phyloP scores from a whole-genome alignment of 2,329 filamentous ascomycete genomes.

The Talaromyces amestolkiae region DNA sequence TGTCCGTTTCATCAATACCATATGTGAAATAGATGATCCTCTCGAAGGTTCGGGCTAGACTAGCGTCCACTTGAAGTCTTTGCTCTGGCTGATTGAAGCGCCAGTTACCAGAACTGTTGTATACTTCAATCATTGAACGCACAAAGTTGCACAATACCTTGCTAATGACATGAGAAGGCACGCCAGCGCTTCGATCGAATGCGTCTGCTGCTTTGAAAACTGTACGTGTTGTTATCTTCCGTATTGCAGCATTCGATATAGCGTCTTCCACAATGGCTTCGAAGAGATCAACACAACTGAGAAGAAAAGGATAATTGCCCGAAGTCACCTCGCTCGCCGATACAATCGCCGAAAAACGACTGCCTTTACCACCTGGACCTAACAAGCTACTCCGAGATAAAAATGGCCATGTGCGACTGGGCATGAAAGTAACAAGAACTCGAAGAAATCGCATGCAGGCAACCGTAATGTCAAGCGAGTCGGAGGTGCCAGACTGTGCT shows the following conservation, averaged over 20 bases:
- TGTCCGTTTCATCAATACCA: conserved; percentile 64
- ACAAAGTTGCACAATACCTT: conserved; percentile 70
- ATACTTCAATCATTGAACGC: conserved; percentile 73
- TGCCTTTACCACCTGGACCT: conserved; percentile 70
- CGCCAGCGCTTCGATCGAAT: conserved; percentile 61
- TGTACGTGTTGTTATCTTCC: conserved; percentile 35
- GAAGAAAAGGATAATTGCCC: conserved; percentile 73
- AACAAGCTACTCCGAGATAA: conserved; percentile 78
- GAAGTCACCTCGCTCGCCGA: conserved; percentile 77
- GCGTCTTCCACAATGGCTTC: conserved; percentile 73
- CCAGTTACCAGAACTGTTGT: conserved; percentile 85
- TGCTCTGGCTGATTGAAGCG: conserved; percentile 69
- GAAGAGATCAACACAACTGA: conserved; percentile 71
- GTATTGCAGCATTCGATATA: conserved; percentile 54
- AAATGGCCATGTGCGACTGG: conserved; percentile 86
- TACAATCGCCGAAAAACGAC: conserved; percentile 73
- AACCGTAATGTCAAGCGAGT: conserved; percentile 65
- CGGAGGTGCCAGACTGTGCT: conserved; percentile 61
- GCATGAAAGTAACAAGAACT: conserved; percentile 67
- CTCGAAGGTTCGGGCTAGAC: conserved; percentile 68
- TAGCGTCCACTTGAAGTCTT: conserved; percentile 65
- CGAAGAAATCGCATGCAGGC: conserved; percentile 79
- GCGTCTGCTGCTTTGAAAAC: conserved; percentile 31
- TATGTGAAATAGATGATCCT: conserved; percentile 70
- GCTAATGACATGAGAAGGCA: conserved; percentile 74